phyloP scores from a whole-genome alignment of 192 early-diverging fungal species.

The Coemansia sp. region DNA sequence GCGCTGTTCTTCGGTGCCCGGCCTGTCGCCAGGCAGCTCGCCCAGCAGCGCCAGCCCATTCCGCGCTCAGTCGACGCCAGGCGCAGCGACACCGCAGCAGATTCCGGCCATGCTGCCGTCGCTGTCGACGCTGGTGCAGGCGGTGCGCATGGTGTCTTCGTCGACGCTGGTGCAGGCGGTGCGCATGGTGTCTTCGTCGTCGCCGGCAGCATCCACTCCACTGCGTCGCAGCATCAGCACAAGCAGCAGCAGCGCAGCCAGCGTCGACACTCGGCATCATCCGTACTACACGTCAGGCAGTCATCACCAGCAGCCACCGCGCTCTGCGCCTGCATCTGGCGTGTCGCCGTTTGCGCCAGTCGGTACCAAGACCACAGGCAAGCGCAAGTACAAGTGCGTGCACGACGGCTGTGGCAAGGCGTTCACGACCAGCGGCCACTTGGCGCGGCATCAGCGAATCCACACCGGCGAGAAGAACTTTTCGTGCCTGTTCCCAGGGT shows the following conservation, averaged over 20 bases:
- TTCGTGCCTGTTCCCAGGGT: constrained; percentile 64
- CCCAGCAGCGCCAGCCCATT: constrained; percentile 3
- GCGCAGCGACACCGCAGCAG: constrained; percentile 13
- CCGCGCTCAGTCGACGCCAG: constrained; percentile 17
- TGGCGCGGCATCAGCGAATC: constrained; percentile 75
- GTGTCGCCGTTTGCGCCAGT: neutral
- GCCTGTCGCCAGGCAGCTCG: constrained; percentile 19
- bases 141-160: constrained; percentile 13
- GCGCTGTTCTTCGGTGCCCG: neutral
- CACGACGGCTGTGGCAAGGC: constrained; percentile 65
- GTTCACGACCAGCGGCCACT: constrained; percentile 79
- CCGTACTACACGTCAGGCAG: neutral
- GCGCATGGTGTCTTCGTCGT: constrained; percentile 5
- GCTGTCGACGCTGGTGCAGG: constrained; percentile 30
- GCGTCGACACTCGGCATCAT: neutral
- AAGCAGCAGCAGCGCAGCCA: neutral
- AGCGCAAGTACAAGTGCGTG: constrained; percentile 69
- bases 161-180: constrained; percentile 13
- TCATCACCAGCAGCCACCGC: constrained; percentile 6
- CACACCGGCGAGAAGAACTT: constrained; percentile 85
- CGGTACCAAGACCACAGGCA: constrained; percentile 21
- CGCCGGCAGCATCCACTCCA: neutral
- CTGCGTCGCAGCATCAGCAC: constrained; percentile 5
- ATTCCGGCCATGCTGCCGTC: constrained; percentile 24
- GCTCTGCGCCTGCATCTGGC: neutral